Conservation (phyloP, 2,329 filamentous ascomycete genomes). For the Helminthosporium solani region DNA sequence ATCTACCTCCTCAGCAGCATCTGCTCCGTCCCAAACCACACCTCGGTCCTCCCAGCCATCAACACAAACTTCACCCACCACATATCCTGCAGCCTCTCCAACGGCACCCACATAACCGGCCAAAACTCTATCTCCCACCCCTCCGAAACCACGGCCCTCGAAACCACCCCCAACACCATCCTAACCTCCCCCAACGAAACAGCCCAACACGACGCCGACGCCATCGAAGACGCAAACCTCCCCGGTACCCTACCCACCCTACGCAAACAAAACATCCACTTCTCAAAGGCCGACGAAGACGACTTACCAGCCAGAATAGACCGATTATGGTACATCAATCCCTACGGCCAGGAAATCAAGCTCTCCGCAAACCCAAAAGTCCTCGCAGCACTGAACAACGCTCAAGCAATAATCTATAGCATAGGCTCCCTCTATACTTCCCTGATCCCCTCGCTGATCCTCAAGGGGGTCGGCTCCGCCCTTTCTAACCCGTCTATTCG, state of each 20-base stretch:
- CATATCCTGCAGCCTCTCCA: constrained; percentile 77
- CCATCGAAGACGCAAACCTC: constrained; percentile 75
- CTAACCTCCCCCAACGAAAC: constrained; percentile 42
- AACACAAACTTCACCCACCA: constrained; percentile 96
- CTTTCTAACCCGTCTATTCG: constrained; percentile 56
- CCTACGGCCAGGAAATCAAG: constrained; percentile 93
- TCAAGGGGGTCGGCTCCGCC: constrained; percentile 71
- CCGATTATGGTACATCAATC: constrained; percentile 95
- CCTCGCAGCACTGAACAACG: constrained; percentile 63
- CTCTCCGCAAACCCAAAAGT: constrained; percentile 82
- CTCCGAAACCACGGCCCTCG: constrained; percentile 29
- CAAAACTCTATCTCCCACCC: constrained; percentile 65
- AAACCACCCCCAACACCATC: constrained; percentile 6
- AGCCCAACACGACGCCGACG: constrained; percentile 63
- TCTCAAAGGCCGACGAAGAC: constrained; percentile 72
- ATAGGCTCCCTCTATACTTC: constrained; percentile 94
- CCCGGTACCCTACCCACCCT: constrained; percentile 79
- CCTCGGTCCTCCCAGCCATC: constrained; percentile 82
- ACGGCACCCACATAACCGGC: constrained; percentile 78
- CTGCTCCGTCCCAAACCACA: constrained; percentile 74
- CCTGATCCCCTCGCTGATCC: constrained; percentile 77
- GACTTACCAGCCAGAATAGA: constrained; percentile 76
- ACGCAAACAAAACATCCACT: constrained; percentile 76
- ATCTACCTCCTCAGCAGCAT: constrained; percentile 88
- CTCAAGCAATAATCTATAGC: constrained; percentile 78